Evolutionary conservation across 306 rosid species (phyloP).

Genomic region (Pyrus bretschneideri): DNA sequence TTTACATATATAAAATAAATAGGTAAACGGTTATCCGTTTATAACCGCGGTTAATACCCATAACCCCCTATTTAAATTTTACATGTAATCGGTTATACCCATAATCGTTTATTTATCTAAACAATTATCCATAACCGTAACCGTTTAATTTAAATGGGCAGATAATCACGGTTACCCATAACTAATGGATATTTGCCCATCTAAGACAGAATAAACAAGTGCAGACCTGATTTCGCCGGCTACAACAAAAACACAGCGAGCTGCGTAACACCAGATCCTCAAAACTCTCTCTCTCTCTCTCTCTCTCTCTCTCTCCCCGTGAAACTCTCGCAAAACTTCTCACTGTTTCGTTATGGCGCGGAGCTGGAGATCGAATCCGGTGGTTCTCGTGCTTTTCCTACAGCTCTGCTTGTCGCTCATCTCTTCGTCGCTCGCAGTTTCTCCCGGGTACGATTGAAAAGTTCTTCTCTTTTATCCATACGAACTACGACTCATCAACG

Average conservation of each 20-base stretch:
- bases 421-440: slow-evolving; percentile 47
- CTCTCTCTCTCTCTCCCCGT: not conserved
- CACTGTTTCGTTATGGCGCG: slow-evolving; percentile 7
- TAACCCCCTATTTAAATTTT: too few relatives aligned
- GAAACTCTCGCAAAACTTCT: not conserved
- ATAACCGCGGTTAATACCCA: too few relatives aligned
- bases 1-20: too few relatives aligned
- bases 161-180: too few relatives aligned
- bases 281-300: not conserved
- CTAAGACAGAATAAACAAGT: not conserved
- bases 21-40: too few relatives aligned
- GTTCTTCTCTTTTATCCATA: not conserved
- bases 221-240: not conserved
- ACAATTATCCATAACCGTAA: too few relatives aligned
- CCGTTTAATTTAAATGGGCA: too few relatives aligned
- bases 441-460: slow-evolving; percentile 49
- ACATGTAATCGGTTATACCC: too few relatives aligned
- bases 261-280: slow-evolving; percentile 6
- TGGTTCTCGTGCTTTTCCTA: slow-evolving; percentile 32
- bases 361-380: slow-evolving; percentile 37
- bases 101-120: too few relatives aligned
- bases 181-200: too few relatives aligned
- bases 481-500: not conserved
- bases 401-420: slow-evolving; percentile 42
- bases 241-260: too few relatives aligned